Percentiles rank a stretch among this genome's conserved stretches.
These are phyloP conservation scores for Penicillium nucicola DNA, from an alignment of 495 filamentous ascomycete species.

Conservation along the genomic window DNA sequence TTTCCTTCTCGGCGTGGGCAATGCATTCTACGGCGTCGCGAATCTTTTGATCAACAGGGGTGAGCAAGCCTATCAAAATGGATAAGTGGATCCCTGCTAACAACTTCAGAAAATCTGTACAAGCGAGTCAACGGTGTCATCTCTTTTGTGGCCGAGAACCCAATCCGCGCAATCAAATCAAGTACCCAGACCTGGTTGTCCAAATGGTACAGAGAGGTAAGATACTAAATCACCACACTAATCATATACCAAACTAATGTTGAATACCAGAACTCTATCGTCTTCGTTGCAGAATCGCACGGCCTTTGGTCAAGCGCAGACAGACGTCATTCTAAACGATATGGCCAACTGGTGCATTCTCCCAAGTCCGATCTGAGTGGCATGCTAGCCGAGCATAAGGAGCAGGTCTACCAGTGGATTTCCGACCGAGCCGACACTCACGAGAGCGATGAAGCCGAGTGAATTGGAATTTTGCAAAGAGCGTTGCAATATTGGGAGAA, in stretches of 20 bases:
- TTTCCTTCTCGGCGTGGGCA: constrained; percentile 80
- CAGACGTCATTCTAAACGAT: constrained; percentile 64
- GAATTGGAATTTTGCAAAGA: not conserved
- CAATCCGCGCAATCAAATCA: constrained; percentile 59
- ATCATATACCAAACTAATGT: not conserved
- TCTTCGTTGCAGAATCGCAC: constrained; percentile 71
- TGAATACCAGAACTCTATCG: constrained; percentile 53
- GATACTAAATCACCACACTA: not conserved
- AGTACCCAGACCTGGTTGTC: constrained; percentile 61
- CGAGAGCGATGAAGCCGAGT: constrained; percentile 28
- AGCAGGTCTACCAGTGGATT: constrained; percentile 56
- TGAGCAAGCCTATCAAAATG: constrained; percentile 24
- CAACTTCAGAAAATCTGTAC: constrained; percentile 41
- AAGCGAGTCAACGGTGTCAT: constrained; percentile 57
- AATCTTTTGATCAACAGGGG: constrained; percentile 66
- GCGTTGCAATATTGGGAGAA: constrained; percentile 2
- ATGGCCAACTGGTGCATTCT: constrained; percentile 59
- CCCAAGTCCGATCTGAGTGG: constrained; percentile 51
- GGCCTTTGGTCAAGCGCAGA: constrained; percentile 63
- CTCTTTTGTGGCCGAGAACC: constrained; percentile 46
- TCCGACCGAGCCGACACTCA: constrained; percentile 36
- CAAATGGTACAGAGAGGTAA: constrained; percentile 64
- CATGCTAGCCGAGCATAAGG: constrained; percentile 61
- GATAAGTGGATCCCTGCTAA: not conserved
- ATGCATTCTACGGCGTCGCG: constrained; percentile 66